Base-by-base conservation (phyloP, 306 rosid genomes). In the Alnus rubra region DNA sequence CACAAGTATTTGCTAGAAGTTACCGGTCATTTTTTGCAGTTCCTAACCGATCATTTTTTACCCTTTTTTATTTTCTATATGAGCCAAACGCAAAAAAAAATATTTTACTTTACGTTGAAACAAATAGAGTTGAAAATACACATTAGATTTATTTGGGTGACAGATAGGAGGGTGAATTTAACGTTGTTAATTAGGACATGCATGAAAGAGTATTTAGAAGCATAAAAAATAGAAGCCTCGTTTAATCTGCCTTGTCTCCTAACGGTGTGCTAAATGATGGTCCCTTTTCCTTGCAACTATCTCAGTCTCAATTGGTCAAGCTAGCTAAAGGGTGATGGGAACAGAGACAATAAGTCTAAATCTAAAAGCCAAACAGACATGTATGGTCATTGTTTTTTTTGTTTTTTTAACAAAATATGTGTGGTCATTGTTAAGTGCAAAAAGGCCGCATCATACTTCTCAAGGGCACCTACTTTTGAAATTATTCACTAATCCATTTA, bases 391-490 rank as follows among this genome's bases (percentile, higher is more conserved):
- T n/a, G n/a, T n/a, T n/a, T n/a, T n/a, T n/a, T 23, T 23, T 23
- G 0, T 23, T 23, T 23, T 23, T 23, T 23, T 0, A 23, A 23
- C 28, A 23, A 23, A 23, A 23, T 23, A 67, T 81, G 83, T 84
- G 51, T 47, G 75, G 82, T 79, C 90, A 69, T 82, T 80, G 82
- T 80, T 80, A 60, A 65, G 51, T 72, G 42, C 14, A 35, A 80
- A 82, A 53, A 49, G 73, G 65, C 75, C 69, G 79, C 71, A 65
- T 68, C 63, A 78, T 56, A 70, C 49, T 67, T 71, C 74, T 75
- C 84, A 76, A 76, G 67, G 68, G 79, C 85, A 83, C 85, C 85
- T 15, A 76, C 90, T 82, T 82, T 82, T 80, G 79, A 60, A 78
- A 72, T 74, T 55, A 78, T 70, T 74, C 88, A 71, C 84, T 44